A percentile compares a stretch with the other conserved stretches of the same genome.
These are phyloP conservation scores for Penicillium fimorum DNA, from an alignment of 495 filamentous ascomycete species.

Conservation along the genomic window DNA sequence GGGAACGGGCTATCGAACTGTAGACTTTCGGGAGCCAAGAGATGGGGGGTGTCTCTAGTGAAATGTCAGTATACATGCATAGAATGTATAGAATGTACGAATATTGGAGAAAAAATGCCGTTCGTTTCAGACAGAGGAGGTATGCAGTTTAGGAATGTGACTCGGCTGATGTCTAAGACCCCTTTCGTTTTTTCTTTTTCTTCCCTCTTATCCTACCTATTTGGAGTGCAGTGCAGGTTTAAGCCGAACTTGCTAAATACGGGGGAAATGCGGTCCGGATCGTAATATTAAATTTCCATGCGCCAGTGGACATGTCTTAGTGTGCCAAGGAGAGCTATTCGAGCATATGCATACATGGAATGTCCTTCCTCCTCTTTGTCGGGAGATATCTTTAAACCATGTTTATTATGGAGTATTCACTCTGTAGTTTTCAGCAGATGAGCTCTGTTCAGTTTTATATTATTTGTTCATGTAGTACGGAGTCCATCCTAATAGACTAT, in stretches of 20 bases:
- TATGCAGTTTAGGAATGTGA: conserved; percentile 14
- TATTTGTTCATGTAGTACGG: background rate
- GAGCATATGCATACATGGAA: background rate
- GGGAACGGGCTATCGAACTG: background rate
- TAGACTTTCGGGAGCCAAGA: background rate
- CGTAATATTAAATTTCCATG: conserved; percentile 14
- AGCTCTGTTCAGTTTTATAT: conserved; percentile 6
- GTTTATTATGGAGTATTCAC: background rate
- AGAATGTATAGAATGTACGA: background rate
- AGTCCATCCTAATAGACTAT: background rate
- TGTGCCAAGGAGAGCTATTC: conserved; percentile 1
- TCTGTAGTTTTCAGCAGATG: too few relatives aligned
- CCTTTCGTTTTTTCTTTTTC: background rate
- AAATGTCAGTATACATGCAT: background rate
- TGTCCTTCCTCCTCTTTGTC: background rate
- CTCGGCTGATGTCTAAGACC: conserved; percentile 4
- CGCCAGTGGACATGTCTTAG: conserved; percentile 4
- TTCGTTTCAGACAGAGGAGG: conserved; percentile 1
- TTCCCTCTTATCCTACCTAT: background rate
- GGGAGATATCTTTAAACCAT: conserved; percentile 10
- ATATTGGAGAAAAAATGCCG: background rate
- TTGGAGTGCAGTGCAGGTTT: background rate
- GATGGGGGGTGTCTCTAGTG: background rate
- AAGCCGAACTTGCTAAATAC: conserved; percentile 5
- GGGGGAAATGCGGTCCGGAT: conserved; percentile 13